Percentiles rank a stretch among this genome's conserved stretches.
Conservation (phyloP, 108 stramenopile genomes). For the Stephanodiscus minutulus region DNA sequence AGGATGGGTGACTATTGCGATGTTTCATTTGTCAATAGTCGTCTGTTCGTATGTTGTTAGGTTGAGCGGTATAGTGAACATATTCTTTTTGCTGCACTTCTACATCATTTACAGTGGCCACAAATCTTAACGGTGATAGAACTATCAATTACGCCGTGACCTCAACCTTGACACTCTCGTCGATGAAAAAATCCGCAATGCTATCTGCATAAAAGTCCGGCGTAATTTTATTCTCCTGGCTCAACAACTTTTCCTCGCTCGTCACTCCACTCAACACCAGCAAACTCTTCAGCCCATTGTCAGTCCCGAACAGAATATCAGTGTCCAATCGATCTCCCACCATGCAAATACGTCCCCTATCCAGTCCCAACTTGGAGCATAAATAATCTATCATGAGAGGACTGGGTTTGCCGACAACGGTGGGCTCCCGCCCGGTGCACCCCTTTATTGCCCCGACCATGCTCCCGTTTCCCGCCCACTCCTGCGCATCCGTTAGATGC, state of each 20-base stretch:
- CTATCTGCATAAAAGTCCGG: slow-evolving; percentile 96
- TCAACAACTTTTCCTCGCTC: slow-evolving; percentile 89
- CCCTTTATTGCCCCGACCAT: slow-evolving; percentile 98
- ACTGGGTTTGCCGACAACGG: slow-evolving; percentile 95
- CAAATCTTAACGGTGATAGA: too few species aligned
- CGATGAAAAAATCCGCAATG: slow-evolving; percentile 90
- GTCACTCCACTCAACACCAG: slow-evolving; percentile 97
- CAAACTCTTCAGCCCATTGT: slow-evolving; percentile 94
- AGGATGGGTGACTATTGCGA: too few species aligned
- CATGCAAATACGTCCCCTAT: slow-evolving; percentile 89
- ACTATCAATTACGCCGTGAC: slow-evolving; percentile 23
- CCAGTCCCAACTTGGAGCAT: slow-evolving; percentile 81
- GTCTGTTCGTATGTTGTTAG: too few species aligned
- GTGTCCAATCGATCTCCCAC: slow-evolving; percentile 99
- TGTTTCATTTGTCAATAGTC: too few species aligned
- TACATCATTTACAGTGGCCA: too few species aligned
- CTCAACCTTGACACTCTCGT: slow-evolving; percentile 42
- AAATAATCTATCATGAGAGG: slow-evolving; percentile 99
- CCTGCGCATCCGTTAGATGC: slow-evolving; percentile 97
- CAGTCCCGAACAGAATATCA: slow-evolving; percentile 95
- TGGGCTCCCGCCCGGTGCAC: slow-evolving; percentile 97
- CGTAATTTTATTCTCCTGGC: slow-evolving; percentile 87
- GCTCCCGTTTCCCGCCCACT: slow-evolving; percentile 97
- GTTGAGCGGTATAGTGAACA: too few species aligned
- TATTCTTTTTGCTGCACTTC: too few species aligned